Evolutionary conservation across 805 yeast species (phyloP).

Genomic region (Metschnikowia similis): DNA sequence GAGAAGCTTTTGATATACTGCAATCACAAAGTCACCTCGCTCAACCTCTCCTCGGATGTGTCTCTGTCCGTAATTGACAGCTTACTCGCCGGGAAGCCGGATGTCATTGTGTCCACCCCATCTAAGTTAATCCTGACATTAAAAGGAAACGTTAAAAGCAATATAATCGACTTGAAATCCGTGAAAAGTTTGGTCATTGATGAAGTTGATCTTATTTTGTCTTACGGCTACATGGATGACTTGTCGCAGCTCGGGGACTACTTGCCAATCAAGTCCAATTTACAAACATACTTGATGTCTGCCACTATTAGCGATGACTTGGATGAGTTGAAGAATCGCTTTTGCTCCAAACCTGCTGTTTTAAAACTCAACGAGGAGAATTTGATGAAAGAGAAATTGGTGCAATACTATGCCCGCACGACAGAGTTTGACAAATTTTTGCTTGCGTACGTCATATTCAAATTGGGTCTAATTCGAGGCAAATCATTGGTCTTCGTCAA

Average conservation of each 20-base stretch:
- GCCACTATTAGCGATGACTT: slow-evolving; percentile 91
- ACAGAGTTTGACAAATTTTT: slow-evolving; percentile 89
- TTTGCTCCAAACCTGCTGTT: slow-evolving; percentile 81
- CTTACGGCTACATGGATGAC: slow-evolving; percentile 90
- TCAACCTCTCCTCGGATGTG: slow-evolving; percentile 65
- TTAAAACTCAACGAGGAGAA: slow-evolving; percentile 67
- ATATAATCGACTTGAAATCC: slow-evolving; percentile 47
- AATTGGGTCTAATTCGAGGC: slow-evolving; percentile 82
- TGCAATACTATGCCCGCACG: slow-evolving; percentile 84
- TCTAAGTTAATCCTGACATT: slow-evolving; percentile 59
- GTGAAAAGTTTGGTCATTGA: slow-evolving; percentile 79
- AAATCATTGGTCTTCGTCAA: slow-evolving; percentile 89
- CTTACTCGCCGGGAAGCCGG: slow-evolving; percentile 69
- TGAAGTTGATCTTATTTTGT: slow-evolving; percentile 87
- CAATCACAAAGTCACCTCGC: slow-evolving; percentile 55
- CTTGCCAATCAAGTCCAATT: slow-evolving; percentile 66
- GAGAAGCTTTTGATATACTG: slow-evolving; percentile 68
- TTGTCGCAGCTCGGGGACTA: slow-evolving; percentile 57
- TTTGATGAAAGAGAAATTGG: slow-evolving; percentile 51
- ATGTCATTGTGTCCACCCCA: slow-evolving; percentile 83
- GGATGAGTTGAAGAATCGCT: slow-evolving; percentile 65
- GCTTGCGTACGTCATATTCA: slow-evolving; percentile 86
- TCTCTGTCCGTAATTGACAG: slow-evolving; percentile 70
- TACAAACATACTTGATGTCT: slow-evolving; percentile 92
- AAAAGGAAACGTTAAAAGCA: slow-evolving; percentile 37